Base-by-base conservation (phyloP, 164 flowering plant species). In the Tetrastigma voinierianum region DNA sequence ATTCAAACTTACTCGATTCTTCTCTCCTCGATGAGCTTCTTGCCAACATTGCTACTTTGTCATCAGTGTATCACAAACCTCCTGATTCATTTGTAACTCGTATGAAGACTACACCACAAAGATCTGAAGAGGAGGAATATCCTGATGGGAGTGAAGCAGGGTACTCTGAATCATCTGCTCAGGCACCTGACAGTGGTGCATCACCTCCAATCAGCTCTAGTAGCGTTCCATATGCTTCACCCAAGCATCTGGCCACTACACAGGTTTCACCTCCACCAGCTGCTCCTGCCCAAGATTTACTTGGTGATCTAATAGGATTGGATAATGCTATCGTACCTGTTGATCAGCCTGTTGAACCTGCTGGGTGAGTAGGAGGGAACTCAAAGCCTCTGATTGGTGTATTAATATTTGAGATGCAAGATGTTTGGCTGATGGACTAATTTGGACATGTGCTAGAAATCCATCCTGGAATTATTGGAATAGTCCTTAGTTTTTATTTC, bases 41-140 rank as follows among this genome's bases (percentile, higher is more conserved):
- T 66, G 90, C 96, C 63, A 95, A 95, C 70, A 88, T 95, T 77
- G 97, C 98, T 43, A 93, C 99, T 13, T 80, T 93, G 55, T 89
- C 98, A n/a, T 89, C 99, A 62, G 99, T 96, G 62, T 96, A 96
- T 73, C 99, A 96, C 80, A 96, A 96, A 73, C 97, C 96, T 8
- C 93, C 98, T 11, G 99, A 96, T 32, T 89, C 95, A 54, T 96
- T 96, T 81, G 95, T 96, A 46, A 92, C 88, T 65, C 95, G 96
- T 68, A 88, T 85, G 66, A 89, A 86, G 77, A 79, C 99, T 16
- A 51, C 87, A 53, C 47, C 80, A 45, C 96, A 87, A 78, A 91
- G 64, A 80, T 84, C 96, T 48, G 99, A 92, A 61, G 98, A 96
- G 18, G 99, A 96, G 3, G 99, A 96, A 21, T 92, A 86, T 70